Evolutionary conservation across 1,139 yeast species (phyloP), one percentile per base, ranked within the genome.

Genomic region (Saccharomycopsis crataegensis): DNA sequence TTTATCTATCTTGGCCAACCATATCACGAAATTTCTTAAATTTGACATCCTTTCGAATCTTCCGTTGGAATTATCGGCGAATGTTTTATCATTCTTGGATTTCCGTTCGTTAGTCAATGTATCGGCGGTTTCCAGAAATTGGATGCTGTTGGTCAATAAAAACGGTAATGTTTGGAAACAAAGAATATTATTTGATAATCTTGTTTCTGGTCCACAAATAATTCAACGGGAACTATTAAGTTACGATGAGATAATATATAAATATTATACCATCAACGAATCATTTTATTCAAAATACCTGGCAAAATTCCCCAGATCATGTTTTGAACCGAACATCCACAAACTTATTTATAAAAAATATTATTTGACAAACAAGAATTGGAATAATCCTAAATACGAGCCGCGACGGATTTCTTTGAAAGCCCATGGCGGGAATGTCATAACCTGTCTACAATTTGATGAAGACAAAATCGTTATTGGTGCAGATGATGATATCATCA

Each of bases 371-470:
- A 75, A 82, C 55, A 73, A 76, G 52, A 79, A 94, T 65, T 93
- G 99, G 99, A 85, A 83, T 80, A 79, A 85, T 61, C 87, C 94
- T 1, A 70, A 69, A 33, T 86, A 79, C 62, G 74, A 71, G 50
- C 97, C 98, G 1, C 76, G 76, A 54, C 77, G 86, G 58, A 78
- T 84, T 31, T 80, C 89, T 43, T 78, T 88, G 16, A 77, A 79
- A 11, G 94, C 94, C 14, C 87, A 83, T 62, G 89, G 90, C 46
- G 75, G 81, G 36, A 85, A 85, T 62, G 96, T 91, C 9, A 95
- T 94, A 1, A 93, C 99, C 0, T 94, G 98, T 64, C 73, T 93
- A 58, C 97, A 91, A 66, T 90, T 90, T 66, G 98, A 91, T 66
- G 91, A 86, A 51, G 94, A 90, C 57, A 85, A 84, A 63, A 87